These are phyloP conservation scores for Loxodes magnus DNA, from an alignment of 73 alveolate genomes.

Conservation along the genomic window DNA sequence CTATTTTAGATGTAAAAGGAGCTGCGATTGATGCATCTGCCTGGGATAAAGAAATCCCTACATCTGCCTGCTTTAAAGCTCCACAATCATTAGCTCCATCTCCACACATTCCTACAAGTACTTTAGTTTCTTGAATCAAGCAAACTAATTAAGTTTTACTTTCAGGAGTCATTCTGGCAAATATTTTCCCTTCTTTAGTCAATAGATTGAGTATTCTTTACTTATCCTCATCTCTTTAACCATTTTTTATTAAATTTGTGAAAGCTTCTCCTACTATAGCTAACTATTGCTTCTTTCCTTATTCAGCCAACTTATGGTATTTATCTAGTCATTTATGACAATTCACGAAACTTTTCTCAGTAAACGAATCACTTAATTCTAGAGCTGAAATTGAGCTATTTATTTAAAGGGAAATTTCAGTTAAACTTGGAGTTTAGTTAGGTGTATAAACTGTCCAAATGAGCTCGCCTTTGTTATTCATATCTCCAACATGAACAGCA, in stretches of 20 bases:
- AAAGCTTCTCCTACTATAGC: background rate
- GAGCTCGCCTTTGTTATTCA: slow-evolving; percentile 26
- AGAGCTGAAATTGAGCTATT: background rate
- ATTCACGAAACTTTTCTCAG: background rate
- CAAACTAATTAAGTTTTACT: slow-evolving; percentile 82
- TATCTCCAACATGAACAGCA: slow-evolving; percentile 71
- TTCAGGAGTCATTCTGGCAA: slow-evolving; percentile 98
- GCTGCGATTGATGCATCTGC: slow-evolving; percentile 99
- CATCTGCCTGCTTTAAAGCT: slow-evolving; percentile 89
- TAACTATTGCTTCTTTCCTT: background rate
- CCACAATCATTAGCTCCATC: slow-evolving; percentile 99
- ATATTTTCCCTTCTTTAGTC: slow-evolving; percentile 68
- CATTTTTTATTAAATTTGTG: background rate
- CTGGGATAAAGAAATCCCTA: slow-evolving; percentile 75
- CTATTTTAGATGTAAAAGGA: slow-evolving; percentile 82
- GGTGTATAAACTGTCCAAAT: background rate
- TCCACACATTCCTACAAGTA: slow-evolving; percentile 92
- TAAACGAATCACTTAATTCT: slow-evolving; percentile 1
- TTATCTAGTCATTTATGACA: background rate
- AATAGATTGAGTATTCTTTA: slow-evolving; percentile 40
- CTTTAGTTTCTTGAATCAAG: slow-evolving; percentile 28
- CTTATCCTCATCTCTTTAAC: background rate
- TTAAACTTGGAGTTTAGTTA: slow-evolving; percentile 1
- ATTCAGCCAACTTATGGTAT: background rate
- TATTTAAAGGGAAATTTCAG: background rate